Evolutionary conservation across 2,329 filamentous ascomycete species (phyloP).

Genomic region (Paracorniculantispora psalliotae): DNA sequence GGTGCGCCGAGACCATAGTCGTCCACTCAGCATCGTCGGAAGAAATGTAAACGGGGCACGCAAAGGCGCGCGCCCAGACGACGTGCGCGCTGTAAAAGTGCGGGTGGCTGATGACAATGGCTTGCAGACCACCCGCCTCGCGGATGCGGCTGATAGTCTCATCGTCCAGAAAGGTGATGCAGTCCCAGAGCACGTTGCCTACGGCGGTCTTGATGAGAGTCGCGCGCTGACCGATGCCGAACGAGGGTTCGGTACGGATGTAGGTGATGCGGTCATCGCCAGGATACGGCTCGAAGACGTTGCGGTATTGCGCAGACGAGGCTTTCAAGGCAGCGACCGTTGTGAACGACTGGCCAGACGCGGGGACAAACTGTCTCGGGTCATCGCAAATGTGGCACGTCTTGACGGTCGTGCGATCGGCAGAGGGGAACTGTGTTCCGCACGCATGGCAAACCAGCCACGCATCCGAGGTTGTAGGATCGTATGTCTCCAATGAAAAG

Average conservation of each 20-base stretch:
- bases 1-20: constrained; percentile 35
- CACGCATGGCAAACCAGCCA: constrained; percentile 57
- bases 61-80: constrained; percentile 65
- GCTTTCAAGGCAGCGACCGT: constrained; percentile 46
- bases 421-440: constrained; percentile 56
- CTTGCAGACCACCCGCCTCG: constrained; percentile 58
- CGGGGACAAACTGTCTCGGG: constrained; percentile 63
- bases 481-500: constrained; percentile 14
- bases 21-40: constrained; percentile 63
- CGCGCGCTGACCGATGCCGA: constrained; percentile 72
- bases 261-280: constrained; percentile 41
- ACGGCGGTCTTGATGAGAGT: constrained; percentile 59
- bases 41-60: constrained; percentile 65
- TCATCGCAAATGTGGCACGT: constrained; percentile 71
- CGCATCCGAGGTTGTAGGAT: not conserved
- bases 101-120: constrained; percentile 73
- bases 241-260: constrained; percentile 48
- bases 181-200: constrained; percentile 79
- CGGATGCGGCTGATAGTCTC: constrained; percentile 56
- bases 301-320: constrained; percentile 36
- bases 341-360: constrained; percentile 25
- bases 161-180: constrained; percentile 63
- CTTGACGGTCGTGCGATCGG: constrained; percentile 42
- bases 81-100: constrained; percentile 77
- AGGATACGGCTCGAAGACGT: constrained; percentile 46